These are phyloP conservation scores for Colletotrichum sp. DNA, from an alignment of 2,329 filamentous ascomycete genomes.

Conservation along the genomic window DNA sequence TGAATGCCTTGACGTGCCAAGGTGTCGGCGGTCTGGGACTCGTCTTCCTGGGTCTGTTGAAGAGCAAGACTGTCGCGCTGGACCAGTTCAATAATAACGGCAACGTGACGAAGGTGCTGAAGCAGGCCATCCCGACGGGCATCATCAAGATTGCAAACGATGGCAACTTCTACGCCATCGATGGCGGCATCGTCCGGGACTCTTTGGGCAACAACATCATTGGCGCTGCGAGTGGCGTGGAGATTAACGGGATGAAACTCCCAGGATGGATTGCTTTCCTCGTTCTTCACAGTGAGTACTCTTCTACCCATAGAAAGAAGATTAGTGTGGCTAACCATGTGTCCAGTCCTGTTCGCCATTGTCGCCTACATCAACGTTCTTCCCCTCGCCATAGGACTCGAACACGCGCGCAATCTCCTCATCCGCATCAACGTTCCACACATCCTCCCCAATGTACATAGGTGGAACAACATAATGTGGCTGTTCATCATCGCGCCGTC, in stretches of 20 bases:
- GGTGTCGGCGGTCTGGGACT: slow-evolving; percentile 36
- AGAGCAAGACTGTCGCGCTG: slow-evolving; percentile 25
- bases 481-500: slow-evolving; percentile 28
- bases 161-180: slow-evolving; percentile 30
- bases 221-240: slow-evolving; percentile 23
- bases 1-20: slow-evolving; percentile 34
- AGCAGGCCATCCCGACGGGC: slow-evolving; percentile 29
- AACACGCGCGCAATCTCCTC: slow-evolving; percentile 29
- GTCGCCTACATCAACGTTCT: slow-evolving; percentile 28
- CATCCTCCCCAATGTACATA: slow-evolving; percentile 26
- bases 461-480: slow-evolving; percentile 29
- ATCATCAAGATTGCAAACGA: slow-evolving; percentile 28
- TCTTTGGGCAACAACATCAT: slow-evolving; percentile 21
- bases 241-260: slow-evolving; percentile 22
- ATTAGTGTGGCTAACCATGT: not conserved
- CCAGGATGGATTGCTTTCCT: slow-evolving; percentile 23
- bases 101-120: slow-evolving; percentile 17
- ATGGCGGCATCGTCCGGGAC: slow-evolving; percentile 25
- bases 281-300: slow-evolving; percentile 27
- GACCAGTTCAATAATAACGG: not conserved
- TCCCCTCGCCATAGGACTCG: slow-evolving; percentile 31
- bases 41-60: slow-evolving; percentile 28
- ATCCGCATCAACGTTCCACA: slow-evolving; percentile 24
- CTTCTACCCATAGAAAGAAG: not conserved
- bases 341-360: slow-evolving; percentile 28